Conservation (phyloP, 2,329 filamentous ascomycete species). For the Knufia fluminis region DNA sequence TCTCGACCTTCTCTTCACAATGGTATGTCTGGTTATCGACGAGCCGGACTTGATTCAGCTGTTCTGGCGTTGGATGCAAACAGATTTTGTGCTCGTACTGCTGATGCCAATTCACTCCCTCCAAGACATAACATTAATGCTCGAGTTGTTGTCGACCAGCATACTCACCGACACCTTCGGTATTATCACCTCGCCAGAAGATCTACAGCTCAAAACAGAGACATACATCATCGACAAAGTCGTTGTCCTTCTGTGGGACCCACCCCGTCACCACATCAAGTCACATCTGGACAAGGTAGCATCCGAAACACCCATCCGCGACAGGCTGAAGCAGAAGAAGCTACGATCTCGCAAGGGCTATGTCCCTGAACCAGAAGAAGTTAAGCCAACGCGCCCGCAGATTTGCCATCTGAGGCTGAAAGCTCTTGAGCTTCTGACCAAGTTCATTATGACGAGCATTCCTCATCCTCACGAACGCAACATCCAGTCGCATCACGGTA, state of each 20-base stretch:
- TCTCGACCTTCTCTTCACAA: slow-evolving; percentile 44
- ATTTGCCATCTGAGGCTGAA: slow-evolving; percentile 32
- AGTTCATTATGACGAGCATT: slow-evolving; percentile 30
- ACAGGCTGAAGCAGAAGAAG: not conserved
- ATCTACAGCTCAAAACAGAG: slow-evolving; percentile 34
- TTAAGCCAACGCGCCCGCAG: slow-evolving; percentile 32
- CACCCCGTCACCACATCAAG: slow-evolving; percentile 27
- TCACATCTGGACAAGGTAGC: not conserved
- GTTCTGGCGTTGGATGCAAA: slow-evolving; percentile 50
- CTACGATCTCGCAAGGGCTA: not conserved
- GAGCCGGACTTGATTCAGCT: slow-evolving; percentile 29
- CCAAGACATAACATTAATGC: slow-evolving; percentile 45
- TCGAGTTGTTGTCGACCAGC: slow-evolving; percentile 49
- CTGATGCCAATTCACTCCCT: slow-evolving; percentile 49
- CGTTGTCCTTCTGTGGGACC: slow-evolving; percentile 49
- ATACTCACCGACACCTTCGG: slow-evolving; percentile 46
- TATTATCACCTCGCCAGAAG: slow-evolving; percentile 36
- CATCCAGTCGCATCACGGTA: slow-evolving; percentile 51
- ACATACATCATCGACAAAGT: slow-evolving; percentile 47
- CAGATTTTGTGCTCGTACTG: slow-evolving; percentile 50
- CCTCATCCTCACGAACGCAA: slow-evolving; percentile 41
- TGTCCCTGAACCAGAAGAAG: slow-evolving; percentile 9
- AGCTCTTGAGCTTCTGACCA: slow-evolving; percentile 35
- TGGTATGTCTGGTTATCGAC: slow-evolving; percentile 40
- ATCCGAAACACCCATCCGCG: not conserved